A percentile compares a stretch with the other conserved stretches of the same genome.
Conservation (phyloP, 2,329 filamentous ascomycete genomes). For the Bipolaris bicolor region DNA sequence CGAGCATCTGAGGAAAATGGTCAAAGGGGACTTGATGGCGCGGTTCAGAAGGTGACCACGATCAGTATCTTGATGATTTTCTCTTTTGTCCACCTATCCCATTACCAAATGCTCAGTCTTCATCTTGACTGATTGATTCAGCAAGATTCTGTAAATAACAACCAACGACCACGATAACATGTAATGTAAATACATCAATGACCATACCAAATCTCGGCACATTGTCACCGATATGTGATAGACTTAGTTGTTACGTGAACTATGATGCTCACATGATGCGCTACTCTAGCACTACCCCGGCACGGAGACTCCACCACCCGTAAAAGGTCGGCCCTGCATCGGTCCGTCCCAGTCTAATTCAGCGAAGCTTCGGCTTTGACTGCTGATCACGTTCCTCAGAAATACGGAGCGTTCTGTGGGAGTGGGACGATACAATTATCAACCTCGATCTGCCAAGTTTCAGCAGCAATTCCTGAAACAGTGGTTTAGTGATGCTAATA, state of each 20-base stretch:
- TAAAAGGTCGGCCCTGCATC: too few relatives aligned
- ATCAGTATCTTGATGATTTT: not conserved
- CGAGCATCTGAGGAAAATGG: slow-evolving; percentile 16
- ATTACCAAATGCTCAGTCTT: not conserved
- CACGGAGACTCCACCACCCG: too few relatives aligned
- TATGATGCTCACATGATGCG: not conserved
- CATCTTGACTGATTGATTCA: not conserved
- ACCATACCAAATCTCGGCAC: not conserved
- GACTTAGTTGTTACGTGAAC: not conserved
- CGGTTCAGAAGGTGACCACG: not conserved
- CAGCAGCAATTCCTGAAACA: too few relatives aligned
- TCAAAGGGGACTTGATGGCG: not conserved
- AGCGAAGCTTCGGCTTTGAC: too few relatives aligned
- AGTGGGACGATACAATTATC: too few relatives aligned
- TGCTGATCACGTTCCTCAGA: too few relatives aligned
- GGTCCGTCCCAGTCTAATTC: too few relatives aligned
- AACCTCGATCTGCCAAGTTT: not conserved
- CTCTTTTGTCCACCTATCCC: not conserved
- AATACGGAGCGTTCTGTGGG: too few relatives aligned
- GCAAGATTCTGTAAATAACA: not conserved
- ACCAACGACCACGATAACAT: not conserved
- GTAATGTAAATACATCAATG: not conserved
- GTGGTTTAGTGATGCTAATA: too few relatives aligned
- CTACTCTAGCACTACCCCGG: not conserved
- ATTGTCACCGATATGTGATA: not conserved